Base-by-base conservation (phyloP, 768 basidiomycete species). In the Russula compacta region DNA sequence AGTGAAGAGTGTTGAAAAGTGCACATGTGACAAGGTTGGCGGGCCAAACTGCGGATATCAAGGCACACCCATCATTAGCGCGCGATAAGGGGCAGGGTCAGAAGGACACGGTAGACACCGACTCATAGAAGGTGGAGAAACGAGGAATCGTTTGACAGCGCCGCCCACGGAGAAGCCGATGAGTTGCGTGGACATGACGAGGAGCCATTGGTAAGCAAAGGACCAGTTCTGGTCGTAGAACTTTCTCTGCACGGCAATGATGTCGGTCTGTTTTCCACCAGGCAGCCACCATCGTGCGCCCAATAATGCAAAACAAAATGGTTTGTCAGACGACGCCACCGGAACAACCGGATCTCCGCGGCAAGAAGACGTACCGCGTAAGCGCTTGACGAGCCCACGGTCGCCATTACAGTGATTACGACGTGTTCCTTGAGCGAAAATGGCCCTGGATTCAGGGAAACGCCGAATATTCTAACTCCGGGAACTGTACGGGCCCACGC, bases 131-230 rank as follows among this genome's bases (percentile, higher is more conserved):
- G 72, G 81, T 65, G 76, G 91, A 66, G 66, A 82, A 69, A 76
- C 89, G 40, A 92, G 79, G 78, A 91, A 91, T 11, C 89, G 83
- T 35, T 86, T 82, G 6, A 80, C 79, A 40, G 88, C 73, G 14
- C 89, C 88, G 47, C 89, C 90, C 58, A 91, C 83, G 4, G 88
- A 90, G 76, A 92, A 92, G 12, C 91, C 89, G 56, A 91, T 89
- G 57, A 88, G 70, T 67, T 90, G 78, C 0, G 87, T 88, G 14
- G 85, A 75, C 79, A 90, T 82, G 29, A 91, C 85, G 21, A 90
- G 73, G 71, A 90, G 81, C 84, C 88, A 87, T 73, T 89, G 86
- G 71, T 90, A 87, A 80, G 64, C 69, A 59, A 80, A 51, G 43
- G 66, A 58, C 65, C 36, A 62, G 33, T 51, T 71, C 67, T 87